Conservation (phyloP, 805 yeast genomes). For the Barnettozyma wickerhamii region DNA sequence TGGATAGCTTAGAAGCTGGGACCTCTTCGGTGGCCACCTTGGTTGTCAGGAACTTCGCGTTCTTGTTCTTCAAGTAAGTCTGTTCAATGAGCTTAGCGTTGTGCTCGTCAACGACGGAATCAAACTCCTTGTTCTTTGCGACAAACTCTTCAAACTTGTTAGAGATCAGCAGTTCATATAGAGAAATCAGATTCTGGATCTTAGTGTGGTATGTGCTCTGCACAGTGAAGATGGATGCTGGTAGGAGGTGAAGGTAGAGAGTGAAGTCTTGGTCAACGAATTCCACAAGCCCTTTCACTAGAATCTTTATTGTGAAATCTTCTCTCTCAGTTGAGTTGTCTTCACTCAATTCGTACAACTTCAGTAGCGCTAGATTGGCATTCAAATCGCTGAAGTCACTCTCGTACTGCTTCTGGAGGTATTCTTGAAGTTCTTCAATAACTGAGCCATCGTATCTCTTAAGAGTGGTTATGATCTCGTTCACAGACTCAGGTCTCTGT, state of each 20-base stretch:
- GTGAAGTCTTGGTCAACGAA: conserved; percentile 40
- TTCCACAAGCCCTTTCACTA: conserved; percentile 37
- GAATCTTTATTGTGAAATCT: conserved; percentile 33
- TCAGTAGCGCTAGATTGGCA: conserved; percentile 44
- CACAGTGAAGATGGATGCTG: conserved; percentile 31
- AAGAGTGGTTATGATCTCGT: conserved; percentile 36
- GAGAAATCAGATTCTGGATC: conserved; percentile 21
- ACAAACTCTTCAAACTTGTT: conserved; percentile 20
- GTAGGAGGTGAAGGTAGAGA: conserved; percentile 40
- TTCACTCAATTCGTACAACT: conserved; percentile 36
- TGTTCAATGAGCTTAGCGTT: conserved; percentile 15
- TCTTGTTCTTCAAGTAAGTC: conserved; percentile 19
- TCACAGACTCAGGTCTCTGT: conserved; percentile 37
- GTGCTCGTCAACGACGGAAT: conserved; percentile 15
- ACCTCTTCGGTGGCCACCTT: conserved; percentile 23
- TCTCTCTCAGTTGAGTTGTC: conserved; percentile 34
- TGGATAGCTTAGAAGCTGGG: conserved; percentile 21
- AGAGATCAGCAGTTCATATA: conserved; percentile 21
- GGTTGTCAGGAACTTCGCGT: conserved; percentile 17
- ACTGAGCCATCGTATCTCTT: conserved; percentile 42
- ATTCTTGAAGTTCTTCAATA: conserved; percentile 40
- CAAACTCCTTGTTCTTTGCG: conserved; percentile 20
- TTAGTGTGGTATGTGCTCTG: conserved; percentile 23
- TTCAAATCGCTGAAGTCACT: conserved; percentile 34
- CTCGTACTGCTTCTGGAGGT: conserved; percentile 35